Evolutionary conservation across 306 rosid genomes (phyloP), one percentile per base, ranked within the genome.

Genomic region (Hippophae gyantsensis): DNA sequence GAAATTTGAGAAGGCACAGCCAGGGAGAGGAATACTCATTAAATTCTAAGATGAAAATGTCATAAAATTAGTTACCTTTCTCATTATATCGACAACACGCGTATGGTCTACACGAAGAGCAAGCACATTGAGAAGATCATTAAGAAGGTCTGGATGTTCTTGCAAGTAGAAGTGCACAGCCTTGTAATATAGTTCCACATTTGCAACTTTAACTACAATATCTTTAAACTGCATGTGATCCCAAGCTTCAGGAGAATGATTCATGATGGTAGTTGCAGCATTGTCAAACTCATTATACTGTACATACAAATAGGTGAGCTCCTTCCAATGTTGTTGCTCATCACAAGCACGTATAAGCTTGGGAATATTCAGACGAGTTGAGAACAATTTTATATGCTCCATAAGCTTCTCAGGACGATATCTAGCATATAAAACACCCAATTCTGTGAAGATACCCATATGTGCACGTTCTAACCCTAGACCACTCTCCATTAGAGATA

Each of bases 241-340:
- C 99, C 99, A 93, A 66, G 99, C 99, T 81, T 93, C 99, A 27
- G 95, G 97, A 54, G 97, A 88, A 70, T 93, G 97, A 80, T 93
- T 93, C 99, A 93, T 93, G 69, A 93, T 93, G 56, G 99, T 93
- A 25, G 99, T 80, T 43, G 99, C 97, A 64, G 97, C 99, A 80
- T 93, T 93, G 69, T 93, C 99, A 44, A 93, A 93, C 76, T 93
- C 99, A 42, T 93, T 97, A 72, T 93, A 88, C 71, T 93, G 99
- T 68, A 93, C 86, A 68, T 93, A 88, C 81, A 93, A 73, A 74
- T 88, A 93, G 72, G 99, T 93, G 42, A 93, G 89, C 68, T 93
- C 99, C 82, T 77, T 79, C 97, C 99, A 93, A 66, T 93, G 99
- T 42, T 93, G 99, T 63, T 93, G 99, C 67, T 93, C 97, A 79